These are phyloP conservation scores for Artomyces pyxidatus DNA, from an alignment of 768 basidiomycete genomes.

Conservation along the genomic window DNA sequence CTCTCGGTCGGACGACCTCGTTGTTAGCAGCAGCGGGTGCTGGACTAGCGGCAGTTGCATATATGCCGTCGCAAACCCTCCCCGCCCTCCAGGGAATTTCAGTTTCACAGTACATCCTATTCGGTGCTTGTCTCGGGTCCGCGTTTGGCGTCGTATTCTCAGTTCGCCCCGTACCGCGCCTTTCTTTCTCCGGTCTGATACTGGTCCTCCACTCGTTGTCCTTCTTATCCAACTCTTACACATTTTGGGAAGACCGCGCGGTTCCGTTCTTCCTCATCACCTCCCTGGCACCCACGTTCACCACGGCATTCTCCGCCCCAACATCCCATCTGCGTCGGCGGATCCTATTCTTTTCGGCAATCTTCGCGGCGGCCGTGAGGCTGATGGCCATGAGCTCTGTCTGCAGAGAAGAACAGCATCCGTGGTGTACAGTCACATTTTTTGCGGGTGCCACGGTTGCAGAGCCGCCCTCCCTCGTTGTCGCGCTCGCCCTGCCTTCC, in stretches of 20 bases:
- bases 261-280: slow-evolving; percentile 66
- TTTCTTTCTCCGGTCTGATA: slow-evolving; percentile 30
- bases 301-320: slow-evolving; percentile 61
- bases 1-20: slow-evolving; percentile 2
- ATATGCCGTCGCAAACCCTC: neutral
- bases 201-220: slow-evolving; percentile 62
- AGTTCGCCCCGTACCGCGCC: slow-evolving; percentile 12
- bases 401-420: slow-evolving; percentile 92
- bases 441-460: slow-evolving; percentile 67
- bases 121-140: slow-evolving; percentile 27
- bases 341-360: slow-evolving; percentile 61
- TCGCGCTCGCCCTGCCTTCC: slow-evolving; percentile 48
- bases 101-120: slow-evolving; percentile 4
- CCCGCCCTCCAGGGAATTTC: slow-evolving; percentile 17
- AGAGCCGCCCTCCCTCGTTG: slow-evolving; percentile 50
- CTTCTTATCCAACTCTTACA: slow-evolving; percentile 92
- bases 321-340: slow-evolving; percentile 61
- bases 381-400: slow-evolving; percentile 78
- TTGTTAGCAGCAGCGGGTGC: slow-evolving; percentile 1
- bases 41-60: neutral
- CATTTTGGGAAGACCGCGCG: slow-evolving; percentile 93
- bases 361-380: slow-evolving; percentile 63
- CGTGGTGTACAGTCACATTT: slow-evolving; percentile 86
- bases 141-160: slow-evolving; percentile 22
- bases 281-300: slow-evolving; percentile 50